These are phyloP conservation scores for Raddia distichophylla DNA, from an alignment of 176 grass and related monocot genomes.

Conservation along the genomic window DNA sequence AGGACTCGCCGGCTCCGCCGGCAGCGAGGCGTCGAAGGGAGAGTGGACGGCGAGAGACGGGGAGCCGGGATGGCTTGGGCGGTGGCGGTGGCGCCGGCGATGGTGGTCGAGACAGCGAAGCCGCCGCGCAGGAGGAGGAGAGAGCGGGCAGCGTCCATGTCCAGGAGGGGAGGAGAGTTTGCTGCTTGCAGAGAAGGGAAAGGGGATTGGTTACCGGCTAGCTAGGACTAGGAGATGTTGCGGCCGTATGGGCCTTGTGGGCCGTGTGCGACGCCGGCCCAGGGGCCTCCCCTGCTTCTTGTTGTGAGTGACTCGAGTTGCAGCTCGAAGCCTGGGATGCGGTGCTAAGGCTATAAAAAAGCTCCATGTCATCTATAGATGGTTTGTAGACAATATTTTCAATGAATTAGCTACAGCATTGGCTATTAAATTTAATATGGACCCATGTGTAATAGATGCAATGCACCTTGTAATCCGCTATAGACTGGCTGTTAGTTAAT, in stretches of 20 bases:
- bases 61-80: neutral
- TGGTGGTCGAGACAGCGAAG: neutral
- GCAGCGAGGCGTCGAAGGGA: conserved; percentile 7
- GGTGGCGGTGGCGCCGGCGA: neutral
- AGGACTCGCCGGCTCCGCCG: neutral
- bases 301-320: too few species aligned
- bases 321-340: too few species aligned
- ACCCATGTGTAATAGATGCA: too few species aligned
- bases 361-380: too few species aligned
- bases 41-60: neutral
- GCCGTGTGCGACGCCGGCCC: neutral
- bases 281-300: too few species aligned
- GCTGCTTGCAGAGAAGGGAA: neutral
- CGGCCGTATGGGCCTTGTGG: conserved; percentile 15
- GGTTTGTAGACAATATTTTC: too few species aligned
- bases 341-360: too few species aligned
- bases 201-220: conserved; percentile 6
- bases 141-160: conserved; percentile 44
- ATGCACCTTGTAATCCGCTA: too few species aligned
- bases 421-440: too few species aligned
- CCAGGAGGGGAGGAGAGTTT: neutral
- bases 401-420: too few species aligned
- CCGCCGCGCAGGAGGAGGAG: neutral
- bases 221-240: neutral
- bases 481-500: too few species aligned